These are phyloP conservation scores for Pinus albicaulis DNA, from an alignment of 75 land plant species.

Conservation along the genomic window DNA sequence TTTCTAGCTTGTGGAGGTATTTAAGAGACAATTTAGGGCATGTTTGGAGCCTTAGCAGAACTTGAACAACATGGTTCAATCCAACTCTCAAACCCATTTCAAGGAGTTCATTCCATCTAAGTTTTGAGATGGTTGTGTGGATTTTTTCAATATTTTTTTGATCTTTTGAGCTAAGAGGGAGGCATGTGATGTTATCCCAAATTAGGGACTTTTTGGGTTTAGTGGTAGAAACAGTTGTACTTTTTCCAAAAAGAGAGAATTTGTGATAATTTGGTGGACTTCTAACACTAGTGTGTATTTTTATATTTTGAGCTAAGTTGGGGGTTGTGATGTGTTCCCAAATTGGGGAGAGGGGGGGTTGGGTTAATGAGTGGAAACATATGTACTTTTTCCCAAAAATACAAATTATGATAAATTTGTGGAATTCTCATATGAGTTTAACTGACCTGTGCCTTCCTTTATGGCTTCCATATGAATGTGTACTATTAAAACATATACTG, in stretches of 20 bases:
- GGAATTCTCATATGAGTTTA: not conserved
- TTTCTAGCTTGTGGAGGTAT: not conserved
- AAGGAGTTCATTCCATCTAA: not conserved
- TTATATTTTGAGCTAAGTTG: too few relatives aligned
- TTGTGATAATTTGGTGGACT: not conserved
- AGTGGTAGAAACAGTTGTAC: not conserved
- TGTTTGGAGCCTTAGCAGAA: not conserved
- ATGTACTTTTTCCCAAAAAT: not conserved
- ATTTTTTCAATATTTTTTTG: not conserved
- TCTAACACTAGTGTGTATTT: not conserved
- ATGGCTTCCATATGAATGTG: not conserved
- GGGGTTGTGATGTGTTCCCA: too few relatives aligned
- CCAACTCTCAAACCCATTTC: conserved; percentile 1
- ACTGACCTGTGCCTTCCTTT: not conserved
- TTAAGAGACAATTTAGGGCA: not conserved
- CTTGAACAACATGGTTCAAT: conserved; percentile 1
- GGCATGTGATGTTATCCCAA: too few relatives aligned
- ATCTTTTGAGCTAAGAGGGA: too few relatives aligned
- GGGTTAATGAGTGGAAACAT: not conserved
- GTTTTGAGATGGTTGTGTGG: too few relatives aligned
- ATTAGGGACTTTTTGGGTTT: not conserved
- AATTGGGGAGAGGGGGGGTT: not conserved
- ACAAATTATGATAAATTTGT: not conserved
- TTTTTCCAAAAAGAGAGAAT: not conserved
- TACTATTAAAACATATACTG: not conserved